Percentiles rank a stretch among this genome's conserved stretches.
phyloP scores from a whole-genome alignment of 208 protist species.

The Crithidia bombi region DNA sequence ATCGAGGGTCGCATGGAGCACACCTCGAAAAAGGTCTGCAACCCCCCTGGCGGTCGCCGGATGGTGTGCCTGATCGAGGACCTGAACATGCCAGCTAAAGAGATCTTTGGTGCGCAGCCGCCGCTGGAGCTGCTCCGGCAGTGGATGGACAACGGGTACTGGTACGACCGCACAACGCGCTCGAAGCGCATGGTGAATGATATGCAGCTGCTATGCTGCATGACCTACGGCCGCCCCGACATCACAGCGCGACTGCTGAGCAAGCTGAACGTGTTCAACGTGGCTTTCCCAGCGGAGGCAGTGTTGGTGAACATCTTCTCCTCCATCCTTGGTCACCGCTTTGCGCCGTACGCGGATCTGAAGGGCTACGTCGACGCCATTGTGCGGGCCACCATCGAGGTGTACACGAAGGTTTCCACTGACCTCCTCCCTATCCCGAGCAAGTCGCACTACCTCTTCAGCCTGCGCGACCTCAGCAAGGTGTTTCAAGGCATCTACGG shows the following conservation, averaged over 20 bases:
- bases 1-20: constrained; percentile 97
- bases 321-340: constrained; percentile 93
- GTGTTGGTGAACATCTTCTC: constrained; percentile 96
- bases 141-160: constrained; percentile 97
- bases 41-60: constrained; percentile 92
- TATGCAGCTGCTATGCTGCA: constrained; percentile 97
- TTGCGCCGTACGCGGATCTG: constrained; percentile 94
- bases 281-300: constrained; percentile 94
- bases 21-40: constrained; percentile 96
- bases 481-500: constrained; percentile 98
- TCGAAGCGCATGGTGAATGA: constrained; percentile 94
- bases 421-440: constrained; percentile 96
- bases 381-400: constrained; percentile 94
- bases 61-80: constrained; percentile 98
- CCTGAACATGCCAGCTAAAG: constrained; percentile 98
- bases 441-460: constrained; percentile 99
- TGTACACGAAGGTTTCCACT: constrained; percentile 92
- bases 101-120: constrained; percentile 97
- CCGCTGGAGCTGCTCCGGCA: constrained; percentile 97
- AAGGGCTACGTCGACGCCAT: constrained; percentile 91
- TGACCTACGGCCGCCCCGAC: constrained; percentile 96
- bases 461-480: constrained; percentile 97
- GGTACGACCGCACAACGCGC: constrained; percentile 97
- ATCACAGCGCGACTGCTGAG: constrained; percentile 95
- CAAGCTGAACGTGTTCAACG: constrained; percentile 96